These are phyloP conservation scores for Manihot esculenta DNA, from an alignment of 441 rosid genomes.

Conservation along the genomic window DNA sequence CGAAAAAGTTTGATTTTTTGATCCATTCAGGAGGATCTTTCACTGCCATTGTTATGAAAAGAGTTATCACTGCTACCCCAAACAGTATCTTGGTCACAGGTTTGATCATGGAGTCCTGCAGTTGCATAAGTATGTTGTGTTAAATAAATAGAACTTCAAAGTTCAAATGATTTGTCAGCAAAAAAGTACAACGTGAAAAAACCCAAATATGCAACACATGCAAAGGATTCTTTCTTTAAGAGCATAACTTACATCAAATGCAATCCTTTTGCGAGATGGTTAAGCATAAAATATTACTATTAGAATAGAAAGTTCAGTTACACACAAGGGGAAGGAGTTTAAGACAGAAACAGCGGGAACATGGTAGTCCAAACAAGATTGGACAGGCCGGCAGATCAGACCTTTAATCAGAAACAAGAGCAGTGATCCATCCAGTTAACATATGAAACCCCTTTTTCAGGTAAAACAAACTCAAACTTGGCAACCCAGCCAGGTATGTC, in stretches of 20 bases:
- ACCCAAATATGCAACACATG: background rate
- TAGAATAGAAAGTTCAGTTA: background rate
- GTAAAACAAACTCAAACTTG: too few species aligned
- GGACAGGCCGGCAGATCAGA: too few species aligned
- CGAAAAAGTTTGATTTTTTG: constrained; percentile 39
- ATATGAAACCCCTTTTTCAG: too few species aligned
- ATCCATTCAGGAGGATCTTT: constrained; percentile 75
- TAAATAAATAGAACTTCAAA: background rate
- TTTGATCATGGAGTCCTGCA: constrained; percentile 77
- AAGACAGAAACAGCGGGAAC: background rate
- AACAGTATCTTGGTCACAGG: constrained; percentile 78
- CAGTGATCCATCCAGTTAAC: too few species aligned
- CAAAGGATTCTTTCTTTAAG: background rate
- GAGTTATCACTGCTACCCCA: constrained; percentile 52
- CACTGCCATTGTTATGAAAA: constrained; percentile 50
- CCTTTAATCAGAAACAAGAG: too few species aligned
- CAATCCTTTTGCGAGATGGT: background rate
- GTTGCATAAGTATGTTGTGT: background rate
- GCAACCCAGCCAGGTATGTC: too few species aligned
- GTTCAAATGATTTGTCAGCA: background rate
- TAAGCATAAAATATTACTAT: background rate
- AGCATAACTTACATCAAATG: background rate
- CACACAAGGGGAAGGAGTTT: background rate
- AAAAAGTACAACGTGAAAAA: background rate
- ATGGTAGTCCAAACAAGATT: too few species aligned